phyloP scores from a whole-genome alignment of 1,139 yeast species.

The Taphrina deformans region DNA sequence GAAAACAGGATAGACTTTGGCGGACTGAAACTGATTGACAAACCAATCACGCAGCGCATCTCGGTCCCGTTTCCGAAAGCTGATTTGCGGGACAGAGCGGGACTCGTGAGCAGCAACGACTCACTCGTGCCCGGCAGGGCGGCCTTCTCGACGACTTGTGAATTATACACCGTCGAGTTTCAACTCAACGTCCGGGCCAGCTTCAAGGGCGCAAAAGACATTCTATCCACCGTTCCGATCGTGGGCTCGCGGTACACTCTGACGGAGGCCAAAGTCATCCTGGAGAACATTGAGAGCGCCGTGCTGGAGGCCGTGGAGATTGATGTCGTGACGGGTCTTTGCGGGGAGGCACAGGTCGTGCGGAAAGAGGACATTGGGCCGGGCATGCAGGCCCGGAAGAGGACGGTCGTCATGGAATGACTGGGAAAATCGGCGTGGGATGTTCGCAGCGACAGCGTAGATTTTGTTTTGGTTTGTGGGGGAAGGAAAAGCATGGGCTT shows the following conservation, averaged over 20 bases:
- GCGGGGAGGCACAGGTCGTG: slow-evolving; percentile 2
- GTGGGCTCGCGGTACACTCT: slow-evolving; percentile 22
- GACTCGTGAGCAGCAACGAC: slow-evolving; percentile 9
- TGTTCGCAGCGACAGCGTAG: slow-evolving; percentile 4
- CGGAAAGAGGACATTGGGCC: slow-evolving; percentile 9
- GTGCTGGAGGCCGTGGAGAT: slow-evolving; percentile 5
- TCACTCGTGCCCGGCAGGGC: slow-evolving; percentile 8
- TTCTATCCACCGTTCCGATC: slow-evolving; percentile 9
- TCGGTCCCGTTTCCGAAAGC: slow-evolving; percentile 6
- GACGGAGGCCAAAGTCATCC: slow-evolving; percentile 16
- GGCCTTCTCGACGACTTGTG: slow-evolving; percentile 12
- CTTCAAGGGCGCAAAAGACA: slow-evolving; percentile 32
- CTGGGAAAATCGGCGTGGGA: not conserved
- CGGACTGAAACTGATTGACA: slow-evolving; percentile 18
- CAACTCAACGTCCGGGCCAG: slow-evolving; percentile 11
- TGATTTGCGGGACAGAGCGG: slow-evolving; percentile 17
- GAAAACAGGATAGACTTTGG: slow-evolving; percentile 15
- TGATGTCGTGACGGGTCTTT: slow-evolving; percentile 8
- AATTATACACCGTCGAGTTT: slow-evolving; percentile 18
- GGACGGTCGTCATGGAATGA: slow-evolving; percentile 20
- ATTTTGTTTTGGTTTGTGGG: not conserved
- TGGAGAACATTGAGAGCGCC: slow-evolving; percentile 27
- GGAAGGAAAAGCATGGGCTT: not conserved
- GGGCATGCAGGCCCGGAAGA: not conserved
- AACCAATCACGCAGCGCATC: slow-evolving; percentile 11